A percentile compares a stretch with the other conserved stretches of the same genome.
phyloP scores from a whole-genome alignment of 768 basidiomycete species.

The Panus rudis region DNA sequence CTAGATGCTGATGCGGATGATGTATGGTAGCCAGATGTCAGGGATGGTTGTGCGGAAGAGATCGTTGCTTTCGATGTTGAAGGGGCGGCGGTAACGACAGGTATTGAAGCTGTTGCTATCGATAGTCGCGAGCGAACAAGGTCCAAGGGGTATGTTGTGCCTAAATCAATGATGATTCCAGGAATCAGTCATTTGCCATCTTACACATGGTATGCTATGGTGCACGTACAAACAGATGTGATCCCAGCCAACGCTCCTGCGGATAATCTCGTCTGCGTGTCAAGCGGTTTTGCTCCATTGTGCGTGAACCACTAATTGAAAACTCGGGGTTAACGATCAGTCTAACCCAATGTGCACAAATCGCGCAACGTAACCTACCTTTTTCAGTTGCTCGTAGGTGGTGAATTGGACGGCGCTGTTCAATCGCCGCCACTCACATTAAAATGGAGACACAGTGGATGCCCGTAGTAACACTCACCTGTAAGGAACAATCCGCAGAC shows the following conservation, averaged over 20 bases:
- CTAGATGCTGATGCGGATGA: slow-evolving; percentile 30
- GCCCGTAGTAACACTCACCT: slow-evolving; percentile 15
- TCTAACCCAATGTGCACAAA: slow-evolving; percentile 1
- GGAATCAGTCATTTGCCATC: neutral
- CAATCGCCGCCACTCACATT: slow-evolving; percentile 12
- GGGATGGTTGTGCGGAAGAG: slow-evolving; percentile 26
- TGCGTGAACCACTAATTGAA: slow-evolving; percentile 62
- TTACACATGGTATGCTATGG: slow-evolving; percentile 1
- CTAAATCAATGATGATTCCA: slow-evolving; percentile 29
- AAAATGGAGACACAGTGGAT: neutral
- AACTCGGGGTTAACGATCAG: slow-evolving; percentile 13
- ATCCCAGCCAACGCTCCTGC: slow-evolving; percentile 92
- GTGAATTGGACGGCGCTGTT: slow-evolving; percentile 75
- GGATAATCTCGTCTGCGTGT: slow-evolving; percentile 80
- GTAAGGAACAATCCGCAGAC: slow-evolving; percentile 89
- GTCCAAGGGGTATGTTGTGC: slow-evolving; percentile 88
- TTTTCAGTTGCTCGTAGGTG: slow-evolving; percentile 88
- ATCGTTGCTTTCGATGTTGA: slow-evolving; percentile 23
- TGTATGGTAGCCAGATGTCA: slow-evolving; percentile 53
- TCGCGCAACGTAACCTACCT: slow-evolving; percentile 35
- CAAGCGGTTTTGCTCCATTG: slow-evolving; percentile 66
- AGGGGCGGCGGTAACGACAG: slow-evolving; percentile 15
- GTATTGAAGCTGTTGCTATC: slow-evolving; percentile 84
- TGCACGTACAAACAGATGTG: slow-evolving; percentile 79
- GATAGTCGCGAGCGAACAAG: slow-evolving; percentile 88